phyloP scores from a whole-genome alignment of 352 stramenopile species.

The Globisporangium polare region DNA sequence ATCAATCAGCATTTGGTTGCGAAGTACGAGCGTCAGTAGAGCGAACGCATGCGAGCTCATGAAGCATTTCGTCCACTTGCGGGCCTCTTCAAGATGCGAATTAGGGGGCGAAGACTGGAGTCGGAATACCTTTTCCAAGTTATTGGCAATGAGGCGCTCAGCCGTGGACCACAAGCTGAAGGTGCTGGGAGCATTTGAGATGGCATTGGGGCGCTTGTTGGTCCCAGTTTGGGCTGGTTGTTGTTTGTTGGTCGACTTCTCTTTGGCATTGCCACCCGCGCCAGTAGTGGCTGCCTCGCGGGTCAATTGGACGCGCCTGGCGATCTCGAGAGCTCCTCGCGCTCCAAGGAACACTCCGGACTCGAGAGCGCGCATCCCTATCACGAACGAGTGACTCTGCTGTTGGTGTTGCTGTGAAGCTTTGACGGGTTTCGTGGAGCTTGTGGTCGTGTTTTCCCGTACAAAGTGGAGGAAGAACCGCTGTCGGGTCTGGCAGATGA shows the following conservation, averaged over 20 bases:
- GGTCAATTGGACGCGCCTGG: neutral
- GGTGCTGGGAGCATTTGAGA: neutral
- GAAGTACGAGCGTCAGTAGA: conserved; percentile 16
- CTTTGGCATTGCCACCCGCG: neutral
- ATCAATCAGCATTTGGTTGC: conserved; percentile 16
- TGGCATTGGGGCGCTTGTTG: neutral
- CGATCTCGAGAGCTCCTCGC: conserved; percentile 23
- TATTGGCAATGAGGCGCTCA: neutral
- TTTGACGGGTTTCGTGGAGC: neutral
- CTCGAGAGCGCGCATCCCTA: conserved; percentile 14
- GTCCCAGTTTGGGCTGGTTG: neutral
- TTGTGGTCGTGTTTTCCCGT: neutral
- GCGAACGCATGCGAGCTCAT: conserved; percentile 20
- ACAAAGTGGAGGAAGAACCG: conserved; percentile 47
- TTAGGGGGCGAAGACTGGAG: neutral
- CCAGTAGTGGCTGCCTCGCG: neutral
- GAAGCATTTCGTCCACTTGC: conserved; percentile 15
- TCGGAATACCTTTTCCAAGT: neutral
- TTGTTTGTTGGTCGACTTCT: neutral
- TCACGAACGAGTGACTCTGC: conserved; percentile 29
- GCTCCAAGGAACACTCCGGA: conserved; percentile 29
- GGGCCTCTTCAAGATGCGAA: neutral
- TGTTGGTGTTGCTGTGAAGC: conserved; percentile 4
- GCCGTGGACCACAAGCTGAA: neutral
- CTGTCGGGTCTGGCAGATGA: conserved; percentile 18